Conservation (phyloP, 2,329 filamentous ascomycete genomes). For the Drechslerella dactyloides region DNA sequence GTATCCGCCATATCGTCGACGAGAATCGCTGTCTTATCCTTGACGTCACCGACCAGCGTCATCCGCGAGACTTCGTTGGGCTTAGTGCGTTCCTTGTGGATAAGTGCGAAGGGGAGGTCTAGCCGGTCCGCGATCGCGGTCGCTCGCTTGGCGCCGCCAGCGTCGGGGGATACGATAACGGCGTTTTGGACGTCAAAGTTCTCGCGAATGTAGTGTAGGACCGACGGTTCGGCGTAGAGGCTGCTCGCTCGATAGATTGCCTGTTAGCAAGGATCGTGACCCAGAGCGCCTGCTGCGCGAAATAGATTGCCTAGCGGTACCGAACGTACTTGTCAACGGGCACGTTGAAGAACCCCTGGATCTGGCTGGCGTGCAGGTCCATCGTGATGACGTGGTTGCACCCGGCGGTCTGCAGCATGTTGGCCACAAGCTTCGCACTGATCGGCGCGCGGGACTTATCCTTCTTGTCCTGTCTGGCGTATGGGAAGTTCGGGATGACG, state of each 20-base stretch:
- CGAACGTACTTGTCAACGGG: constrained; percentile 66
- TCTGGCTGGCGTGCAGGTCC: constrained; percentile 92
- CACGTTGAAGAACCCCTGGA: constrained; percentile 93
- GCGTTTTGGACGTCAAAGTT: constrained; percentile 81
- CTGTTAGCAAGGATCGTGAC: too few relatives aligned
- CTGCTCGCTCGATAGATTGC: constrained; percentile 60
- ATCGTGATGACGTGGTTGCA: constrained; percentile 95
- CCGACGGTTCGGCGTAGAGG: constrained; percentile 91
- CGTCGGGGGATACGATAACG: constrained; percentile 93
- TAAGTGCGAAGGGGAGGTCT: constrained; percentile 88
- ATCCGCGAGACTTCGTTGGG: constrained; percentile 89
- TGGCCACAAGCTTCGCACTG: constrained; percentile 91
- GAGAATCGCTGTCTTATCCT: constrained; percentile 88
- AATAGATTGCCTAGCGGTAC: not conserved
- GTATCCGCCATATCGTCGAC: constrained; percentile 99
- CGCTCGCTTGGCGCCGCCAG: constrained; percentile 90
- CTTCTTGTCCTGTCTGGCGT: constrained; percentile 97
- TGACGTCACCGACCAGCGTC: constrained; percentile 94
- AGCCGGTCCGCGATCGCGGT: constrained; percentile 92
- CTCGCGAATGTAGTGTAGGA: constrained; percentile 87
- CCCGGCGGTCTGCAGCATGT: constrained; percentile 94
- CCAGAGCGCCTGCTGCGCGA: not conserved
- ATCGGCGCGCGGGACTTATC: constrained; percentile 96
- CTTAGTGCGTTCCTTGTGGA: constrained; percentile 94
- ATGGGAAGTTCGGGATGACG: constrained; percentile 94